Base-by-base conservation (phyloP, 306 rosid species). In the Castanea sativa region DNA sequence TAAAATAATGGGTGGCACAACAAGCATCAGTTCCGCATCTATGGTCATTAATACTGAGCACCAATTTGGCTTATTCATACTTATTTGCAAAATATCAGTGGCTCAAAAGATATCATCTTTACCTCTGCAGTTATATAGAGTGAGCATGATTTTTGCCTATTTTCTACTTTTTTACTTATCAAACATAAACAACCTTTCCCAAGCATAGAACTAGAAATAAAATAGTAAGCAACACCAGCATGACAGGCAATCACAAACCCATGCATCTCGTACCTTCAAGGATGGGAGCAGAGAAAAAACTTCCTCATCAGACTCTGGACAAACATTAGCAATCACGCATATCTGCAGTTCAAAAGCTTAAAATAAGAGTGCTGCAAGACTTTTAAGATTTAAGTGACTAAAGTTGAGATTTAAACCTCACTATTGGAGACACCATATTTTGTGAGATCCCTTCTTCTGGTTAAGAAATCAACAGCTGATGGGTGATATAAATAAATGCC, bases 271-370 rank as follows among this genome's bases (percentile, higher is more conserved):
- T 88, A 91, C 98, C 99, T 95, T 87, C 81, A 92, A 81, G 41
- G 96, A 86, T 25, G 96, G 97, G 79, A 95, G 81, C 74, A 92
- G 89, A 75, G 99, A 94, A 87, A 86, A 90, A 79, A 81, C 92
- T 85, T 92, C 99, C 57, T 95, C 97, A 29, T 55, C 70, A 45
- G 89, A 83, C 75, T 90, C 93, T 32, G 98, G 99, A 79, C 90
- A 92, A 59, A 88, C 84, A 81, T 95, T 92, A 45, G 94, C 97
- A 80, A 91, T 91, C 83, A 92, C 85, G 75, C 93, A 87, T 68
- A 93, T 84, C 99, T 95, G 94, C 85, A 74, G 80, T 33, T 56
- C 76, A 73, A 86, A 77, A 80, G 73, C 49, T 29, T 16, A 59
- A 51, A 70, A 80, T 76, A 88, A 59, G 63, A 79, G 60, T 51